A percentile compares a stretch with the other conserved stretches of the same genome.
Conservation (phyloP, 805 yeast genomes). For the Saturnispora hagleri region DNA sequence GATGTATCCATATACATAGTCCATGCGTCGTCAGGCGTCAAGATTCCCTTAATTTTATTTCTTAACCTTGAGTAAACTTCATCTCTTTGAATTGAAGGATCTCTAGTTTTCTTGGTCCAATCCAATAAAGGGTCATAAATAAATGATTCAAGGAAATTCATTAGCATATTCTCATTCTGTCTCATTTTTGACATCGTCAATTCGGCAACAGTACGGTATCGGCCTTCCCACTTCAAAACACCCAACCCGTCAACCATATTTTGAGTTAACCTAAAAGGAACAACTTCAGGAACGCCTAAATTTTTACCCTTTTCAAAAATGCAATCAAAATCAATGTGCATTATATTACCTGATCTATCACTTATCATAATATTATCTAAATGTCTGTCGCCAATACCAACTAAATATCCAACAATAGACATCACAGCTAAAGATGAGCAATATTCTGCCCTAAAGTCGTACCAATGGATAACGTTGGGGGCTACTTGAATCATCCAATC, state of each 20-base stretch:
- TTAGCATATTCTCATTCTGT: conserved; percentile 69
- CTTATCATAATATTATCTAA: conserved; percentile 80
- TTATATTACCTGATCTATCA: conserved; percentile 63
- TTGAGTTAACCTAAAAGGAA: conserved; percentile 86
- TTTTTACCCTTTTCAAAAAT: conserved; percentile 80
- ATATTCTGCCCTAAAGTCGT: conserved; percentile 62
- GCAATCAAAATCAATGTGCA: conserved; percentile 97
- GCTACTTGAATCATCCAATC: conserved; percentile 85
- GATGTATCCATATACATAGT: conserved; percentile 29
- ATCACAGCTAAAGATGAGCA: conserved; percentile 84
- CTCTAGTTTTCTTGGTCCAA: conserved; percentile 39
- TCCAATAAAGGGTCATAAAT: conserved; percentile 87
- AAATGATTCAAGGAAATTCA: conserved; percentile 88
- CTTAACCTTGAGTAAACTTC: conserved; percentile 62
- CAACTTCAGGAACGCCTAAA: conserved; percentile 76
- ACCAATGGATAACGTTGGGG: conserved; percentile 88
- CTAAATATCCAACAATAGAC: conserved; percentile 92
- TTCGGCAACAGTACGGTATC: conserved; percentile 78
- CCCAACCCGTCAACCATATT: conserved; percentile 86
- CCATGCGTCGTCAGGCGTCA: conserved; percentile 50
- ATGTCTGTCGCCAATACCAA: conserved; percentile 95
- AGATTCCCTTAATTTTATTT: conserved; percentile 74
- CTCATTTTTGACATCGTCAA: conserved; percentile 68
- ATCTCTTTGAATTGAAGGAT: conserved; percentile 26
- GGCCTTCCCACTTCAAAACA: conserved; percentile 80